These are phyloP conservation scores for Iris macrosiphon DNA, from an alignment of 106 monocot genomes.

Conservation along the genomic window DNA sequence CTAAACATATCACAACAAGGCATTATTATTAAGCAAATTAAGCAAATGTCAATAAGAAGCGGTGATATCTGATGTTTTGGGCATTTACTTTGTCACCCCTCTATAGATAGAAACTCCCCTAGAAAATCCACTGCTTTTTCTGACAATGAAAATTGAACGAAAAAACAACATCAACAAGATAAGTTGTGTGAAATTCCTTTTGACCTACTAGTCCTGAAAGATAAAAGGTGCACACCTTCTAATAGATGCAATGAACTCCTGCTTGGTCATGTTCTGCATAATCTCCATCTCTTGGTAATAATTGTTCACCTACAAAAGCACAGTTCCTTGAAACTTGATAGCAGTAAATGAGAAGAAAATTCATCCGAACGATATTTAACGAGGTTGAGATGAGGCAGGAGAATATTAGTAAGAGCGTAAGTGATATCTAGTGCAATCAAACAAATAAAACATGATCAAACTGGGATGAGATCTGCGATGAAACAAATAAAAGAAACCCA, in stretches of 20 bases:
- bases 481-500: neutral
- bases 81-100: slow-evolving; percentile 34
- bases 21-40: neutral
- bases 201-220: no score
- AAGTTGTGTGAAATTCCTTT: no score
- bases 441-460: neutral
- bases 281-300: slow-evolving; percentile 62
- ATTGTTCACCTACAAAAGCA: slow-evolving; percentile 23
- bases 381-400: neutral
- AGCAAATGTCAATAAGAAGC: neutral
- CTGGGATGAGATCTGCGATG: neutral
- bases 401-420: neutral
- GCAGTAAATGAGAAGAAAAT: neutral
- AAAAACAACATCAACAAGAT: neutral
- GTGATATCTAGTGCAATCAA: neutral
- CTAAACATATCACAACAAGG: slow-evolving; percentile 25
- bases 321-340: neutral
- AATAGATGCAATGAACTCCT: slow-evolving; percentile 63
- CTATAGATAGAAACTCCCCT: slow-evolving; percentile 41
- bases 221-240: slow-evolving; percentile 39
- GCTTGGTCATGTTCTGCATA: slow-evolving; percentile 70
- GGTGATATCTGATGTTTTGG: neutral
- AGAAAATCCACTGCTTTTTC: slow-evolving; percentile 43
- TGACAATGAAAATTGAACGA: slow-evolving; percentile 3
- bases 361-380: no score